phyloP scores from a whole-genome alignment of 2,329 filamentous ascomycete species.

The Sporothrix humicola region DNA sequence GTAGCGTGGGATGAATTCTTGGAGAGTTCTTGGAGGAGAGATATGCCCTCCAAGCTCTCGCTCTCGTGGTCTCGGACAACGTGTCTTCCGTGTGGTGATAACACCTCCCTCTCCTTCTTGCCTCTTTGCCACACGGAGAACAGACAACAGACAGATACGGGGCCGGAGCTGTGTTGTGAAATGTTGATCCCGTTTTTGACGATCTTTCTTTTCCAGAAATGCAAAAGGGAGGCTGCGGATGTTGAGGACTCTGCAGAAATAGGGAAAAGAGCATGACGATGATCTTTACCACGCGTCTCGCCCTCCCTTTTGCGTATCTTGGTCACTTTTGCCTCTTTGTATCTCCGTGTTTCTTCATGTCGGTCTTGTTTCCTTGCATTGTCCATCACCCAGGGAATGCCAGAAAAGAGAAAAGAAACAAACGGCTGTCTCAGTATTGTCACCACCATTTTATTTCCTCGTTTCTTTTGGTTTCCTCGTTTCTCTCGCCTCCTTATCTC shows the following conservation, averaged over 20 bases:
- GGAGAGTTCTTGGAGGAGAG: not conserved
- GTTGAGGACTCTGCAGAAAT: not conserved
- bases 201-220: not conserved
- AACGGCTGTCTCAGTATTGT: slow-evolving; percentile 3
- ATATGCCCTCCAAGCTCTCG: too few species aligned
- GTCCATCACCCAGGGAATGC: not conserved
- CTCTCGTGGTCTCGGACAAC: not conserved
- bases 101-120: not conserved
- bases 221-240: not conserved
- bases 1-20: not conserved
- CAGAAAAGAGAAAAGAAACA: not conserved
- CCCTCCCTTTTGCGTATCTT: not conserved
- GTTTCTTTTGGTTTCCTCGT: not conserved
- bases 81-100: slow-evolving; percentile 5
- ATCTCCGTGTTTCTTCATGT: not conserved
- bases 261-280: not conserved
- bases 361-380: slow-evolving; percentile 13
- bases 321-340: not conserved
- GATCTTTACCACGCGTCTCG: slow-evolving; percentile 9
- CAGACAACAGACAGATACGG: too few species aligned
- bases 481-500: not conserved
- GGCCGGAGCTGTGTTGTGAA: not conserved
- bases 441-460: not conserved
- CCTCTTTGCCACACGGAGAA: not conserved
- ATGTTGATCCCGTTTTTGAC: slow-evolving; percentile 7